A percentile compares a stretch with the other conserved stretches of the same genome.
Conservation (phyloP, 345 rosid genomes). For the Angophora floribunda region DNA sequence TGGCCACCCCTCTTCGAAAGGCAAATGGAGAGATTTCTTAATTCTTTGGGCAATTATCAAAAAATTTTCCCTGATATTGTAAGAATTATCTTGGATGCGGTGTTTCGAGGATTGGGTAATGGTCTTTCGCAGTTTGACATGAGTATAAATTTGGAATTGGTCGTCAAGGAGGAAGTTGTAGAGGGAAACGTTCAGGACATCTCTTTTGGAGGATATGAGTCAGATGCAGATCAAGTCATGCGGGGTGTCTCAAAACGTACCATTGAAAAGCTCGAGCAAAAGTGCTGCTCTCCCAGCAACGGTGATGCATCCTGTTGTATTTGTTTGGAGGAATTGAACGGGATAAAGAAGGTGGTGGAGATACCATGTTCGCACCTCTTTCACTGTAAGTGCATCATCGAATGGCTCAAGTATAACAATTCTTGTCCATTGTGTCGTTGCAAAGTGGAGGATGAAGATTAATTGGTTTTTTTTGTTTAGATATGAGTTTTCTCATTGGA, state of each 20-base stretch:
- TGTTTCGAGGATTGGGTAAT: background rate
- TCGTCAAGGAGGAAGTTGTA: background rate
- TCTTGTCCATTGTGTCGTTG: background rate
- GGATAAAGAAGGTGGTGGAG: background rate
- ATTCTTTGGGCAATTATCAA: background rate
- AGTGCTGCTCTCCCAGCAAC: background rate
- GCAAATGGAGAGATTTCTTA: background rate
- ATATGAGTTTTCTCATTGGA: background rate
- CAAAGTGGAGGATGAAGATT: background rate
- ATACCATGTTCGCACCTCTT: background rate
- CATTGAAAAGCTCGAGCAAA: background rate
- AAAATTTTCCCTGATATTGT: background rate
- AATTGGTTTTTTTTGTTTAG: background rate
- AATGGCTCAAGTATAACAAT: background rate
- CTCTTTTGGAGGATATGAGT: background rate
- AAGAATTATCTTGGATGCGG: background rate
- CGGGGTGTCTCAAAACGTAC: background rate
- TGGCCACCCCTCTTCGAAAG: background rate
- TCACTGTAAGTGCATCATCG: background rate
- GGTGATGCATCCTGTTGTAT: background rate
- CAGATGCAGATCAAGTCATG: accelerated
- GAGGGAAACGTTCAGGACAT: background rate
- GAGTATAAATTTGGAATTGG: background rate
- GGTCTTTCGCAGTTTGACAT: background rate
- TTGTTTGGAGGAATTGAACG: background rate